Evolutionary conservation across 2,329 filamentous ascomycete species (phyloP), one percentile per base, ranked within the genome.

Genomic region (Magnaporthiopsis poae): DNA sequence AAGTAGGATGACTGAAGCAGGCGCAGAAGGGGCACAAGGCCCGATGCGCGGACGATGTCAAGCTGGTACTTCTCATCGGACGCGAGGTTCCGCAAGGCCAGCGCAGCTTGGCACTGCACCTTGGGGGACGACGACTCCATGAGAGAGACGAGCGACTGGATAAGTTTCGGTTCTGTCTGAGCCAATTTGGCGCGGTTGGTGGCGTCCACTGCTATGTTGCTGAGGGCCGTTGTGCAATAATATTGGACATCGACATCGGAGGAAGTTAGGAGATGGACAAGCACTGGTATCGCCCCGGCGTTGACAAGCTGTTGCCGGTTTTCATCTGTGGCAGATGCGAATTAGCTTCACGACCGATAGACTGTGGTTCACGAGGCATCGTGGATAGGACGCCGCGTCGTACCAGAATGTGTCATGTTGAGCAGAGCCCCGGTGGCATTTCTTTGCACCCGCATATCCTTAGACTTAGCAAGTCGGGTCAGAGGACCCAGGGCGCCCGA

Each of bases 321-420:
- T 78, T 99, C 95, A 76, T 98, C 95, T 95, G 75, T 27, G 59
- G 52, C 35, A 62, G 31, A 56, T 61, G 69, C 79, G 59, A 73
- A 64, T 69, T 65, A 71, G 68, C 64, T 18, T 33, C 12, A 61
- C 15, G 33, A 35, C 35, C 62, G 9, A 25, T 36, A 67, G 65
- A 35, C 59, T 27, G 27, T 64, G 13, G 29, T 31, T 60, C 36
- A 36, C 46, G 18, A 59, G 36, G 29, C 31, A 21, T n/a, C 46
- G 67, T 36, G 31, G 18, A 18, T 36, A 5, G 13, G 39, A 15
- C 15, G 39, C 5, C 39, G 21, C 33, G 63, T 72, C 84, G 68
- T 86, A 96, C 92, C 92, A 70, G 93, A 98, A 81, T 99, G 95
- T 73, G 95, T 99, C 95, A 99, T 99, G 78, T 99, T 99, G 71